phyloP scores from a whole-genome alignment of 495 filamentous ascomycete species.

The Xylaria bambusicola region DNA sequence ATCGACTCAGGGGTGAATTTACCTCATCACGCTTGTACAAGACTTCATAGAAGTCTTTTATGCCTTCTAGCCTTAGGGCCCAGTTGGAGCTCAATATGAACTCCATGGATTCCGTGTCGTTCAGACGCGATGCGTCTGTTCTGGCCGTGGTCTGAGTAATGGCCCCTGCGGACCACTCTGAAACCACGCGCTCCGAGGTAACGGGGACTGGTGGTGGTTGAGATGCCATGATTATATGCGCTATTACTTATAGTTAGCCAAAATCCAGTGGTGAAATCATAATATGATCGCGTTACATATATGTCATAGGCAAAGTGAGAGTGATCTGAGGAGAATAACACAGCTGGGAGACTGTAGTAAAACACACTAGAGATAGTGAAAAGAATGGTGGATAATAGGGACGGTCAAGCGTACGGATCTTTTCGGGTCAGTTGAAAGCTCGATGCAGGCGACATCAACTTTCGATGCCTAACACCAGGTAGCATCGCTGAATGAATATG shows the following conservation, averaged over 20 bases:
- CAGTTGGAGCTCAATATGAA: constrained; percentile 39
- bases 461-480: too few species aligned
- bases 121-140: background rate
- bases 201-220: background rate
- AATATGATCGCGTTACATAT: too few species aligned
- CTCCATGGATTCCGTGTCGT: constrained; percentile 12
- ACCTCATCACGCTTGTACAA: constrained; percentile 27
- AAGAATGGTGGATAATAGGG: too few species aligned
- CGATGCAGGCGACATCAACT: too few species aligned
- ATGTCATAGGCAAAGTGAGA: too few species aligned
- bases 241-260: background rate
- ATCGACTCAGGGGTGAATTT: constrained; percentile 8
- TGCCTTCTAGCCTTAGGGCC: constrained; percentile 31
- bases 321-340: too few species aligned
- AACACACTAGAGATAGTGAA: too few species aligned
- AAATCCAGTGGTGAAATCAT: too few species aligned
- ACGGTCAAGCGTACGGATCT: too few species aligned
- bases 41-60: constrained; percentile 27
- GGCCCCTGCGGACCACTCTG: background rate
- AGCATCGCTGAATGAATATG: too few species aligned
- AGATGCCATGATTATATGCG: background rate
- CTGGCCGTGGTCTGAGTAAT: background rate
- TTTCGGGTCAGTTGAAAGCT: too few species aligned
- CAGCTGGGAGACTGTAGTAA: too few species aligned
- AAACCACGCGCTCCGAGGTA: background rate